phyloP scores from a whole-genome alignment of 2,329 filamentous ascomycete species.

The Pseudogymnoascus sp. region DNA sequence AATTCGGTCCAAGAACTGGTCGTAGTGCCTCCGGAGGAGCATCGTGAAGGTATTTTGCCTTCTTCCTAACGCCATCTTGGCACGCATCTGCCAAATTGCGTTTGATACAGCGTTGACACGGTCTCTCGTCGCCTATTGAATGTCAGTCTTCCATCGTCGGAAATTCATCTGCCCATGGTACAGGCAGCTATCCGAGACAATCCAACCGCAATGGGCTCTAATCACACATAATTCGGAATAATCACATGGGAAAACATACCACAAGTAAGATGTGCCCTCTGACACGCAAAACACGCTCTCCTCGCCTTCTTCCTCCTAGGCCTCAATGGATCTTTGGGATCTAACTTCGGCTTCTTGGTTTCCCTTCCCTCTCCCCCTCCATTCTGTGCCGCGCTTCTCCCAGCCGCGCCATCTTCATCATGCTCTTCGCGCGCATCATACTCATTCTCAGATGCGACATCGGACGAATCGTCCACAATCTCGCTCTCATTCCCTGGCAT shows the following conservation, averaged over 20 bases:
- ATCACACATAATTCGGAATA: slow-evolving; percentile 10
- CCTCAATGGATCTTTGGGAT: slow-evolving; percentile 82
- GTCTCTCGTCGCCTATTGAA: slow-evolving; percentile 77
- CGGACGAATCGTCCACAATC: slow-evolving; percentile 29
- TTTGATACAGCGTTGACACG: slow-evolving; percentile 90
- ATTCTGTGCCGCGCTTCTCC: slow-evolving; percentile 26
- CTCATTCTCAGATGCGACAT: slow-evolving; percentile 29
- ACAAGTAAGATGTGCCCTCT: slow-evolving; percentile 94
- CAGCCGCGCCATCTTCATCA: slow-evolving; percentile 28
- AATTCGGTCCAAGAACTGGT: slow-evolving; percentile 69
- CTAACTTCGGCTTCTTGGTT: slow-evolving; percentile 56
- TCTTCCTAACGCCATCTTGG: slow-evolving; percentile 94
- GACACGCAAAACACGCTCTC: slow-evolving; percentile 91
- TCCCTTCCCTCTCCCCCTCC: slow-evolving; percentile 40
- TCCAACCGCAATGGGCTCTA: slow-evolving; percentile 10
- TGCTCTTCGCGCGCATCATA: slow-evolving; percentile 26
- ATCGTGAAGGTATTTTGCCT: slow-evolving; percentile 98
- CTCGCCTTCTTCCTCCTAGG: slow-evolving; percentile 93
- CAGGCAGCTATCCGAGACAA: background rate
- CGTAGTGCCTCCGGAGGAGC: slow-evolving; percentile 81
- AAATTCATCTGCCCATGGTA: slow-evolving; percentile 7
- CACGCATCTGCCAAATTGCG: slow-evolving; percentile 83
- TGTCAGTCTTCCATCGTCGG: slow-evolving; percentile 20
- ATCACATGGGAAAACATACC: slow-evolving; percentile 55
- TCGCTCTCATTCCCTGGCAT: slow-evolving; percentile 26